phyloP scores from a whole-genome alignment of 129 eudicot genomes.

The Tanacetum coccineum region DNA sequence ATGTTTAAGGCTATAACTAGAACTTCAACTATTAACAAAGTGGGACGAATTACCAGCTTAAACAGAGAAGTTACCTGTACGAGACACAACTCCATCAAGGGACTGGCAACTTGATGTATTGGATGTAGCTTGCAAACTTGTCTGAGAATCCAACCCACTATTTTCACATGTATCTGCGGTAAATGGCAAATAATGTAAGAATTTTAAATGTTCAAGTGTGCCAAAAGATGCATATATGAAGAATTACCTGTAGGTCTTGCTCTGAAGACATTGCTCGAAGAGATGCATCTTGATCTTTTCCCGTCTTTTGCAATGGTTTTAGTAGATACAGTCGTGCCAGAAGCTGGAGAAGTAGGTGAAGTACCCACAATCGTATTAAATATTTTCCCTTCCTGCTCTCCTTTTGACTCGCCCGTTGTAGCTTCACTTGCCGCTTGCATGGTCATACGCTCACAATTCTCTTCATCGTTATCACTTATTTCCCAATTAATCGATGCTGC shows the following conservation, averaged over 20 bases:
- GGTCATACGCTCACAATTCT: constrained; percentile 18
- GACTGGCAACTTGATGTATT: constrained; percentile 17
- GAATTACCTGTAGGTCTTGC: constrained; percentile 33
- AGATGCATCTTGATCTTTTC: constrained; percentile 19
- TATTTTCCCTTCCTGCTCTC: constrained; percentile 18
- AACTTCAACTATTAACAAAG: too few relatives aligned
- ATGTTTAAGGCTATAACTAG: too few relatives aligned
- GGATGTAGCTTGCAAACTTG: constrained; percentile 18
- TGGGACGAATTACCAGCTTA: too few relatives aligned
- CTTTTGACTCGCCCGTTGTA: constrained; percentile 17
- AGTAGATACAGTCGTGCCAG: constrained; percentile 4
- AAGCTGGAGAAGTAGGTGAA: constrained; percentile 1
- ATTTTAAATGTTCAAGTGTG: background rate
- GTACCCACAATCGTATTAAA: background rate
- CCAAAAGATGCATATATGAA: constrained; percentile 3
- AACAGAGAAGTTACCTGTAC: constrained; percentile 11
- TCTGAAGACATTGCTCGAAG: constrained; percentile 25
- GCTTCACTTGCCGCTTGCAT: constrained; percentile 12
- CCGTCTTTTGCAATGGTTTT: constrained; percentile 27
- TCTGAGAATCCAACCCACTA: constrained; percentile 19
- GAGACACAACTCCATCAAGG: constrained; percentile 1
- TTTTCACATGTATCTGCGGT: constrained; percentile 24
- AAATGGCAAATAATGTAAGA: constrained; percentile 4
- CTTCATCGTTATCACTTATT: constrained; percentile 27
- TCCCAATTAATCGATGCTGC: constrained; percentile 25